Percentiles rank a stretch among this genome's conserved stretches.
phyloP scores from a whole-genome alignment of 176 grass and related monocot species.

The Poa pratensis region DNA sequence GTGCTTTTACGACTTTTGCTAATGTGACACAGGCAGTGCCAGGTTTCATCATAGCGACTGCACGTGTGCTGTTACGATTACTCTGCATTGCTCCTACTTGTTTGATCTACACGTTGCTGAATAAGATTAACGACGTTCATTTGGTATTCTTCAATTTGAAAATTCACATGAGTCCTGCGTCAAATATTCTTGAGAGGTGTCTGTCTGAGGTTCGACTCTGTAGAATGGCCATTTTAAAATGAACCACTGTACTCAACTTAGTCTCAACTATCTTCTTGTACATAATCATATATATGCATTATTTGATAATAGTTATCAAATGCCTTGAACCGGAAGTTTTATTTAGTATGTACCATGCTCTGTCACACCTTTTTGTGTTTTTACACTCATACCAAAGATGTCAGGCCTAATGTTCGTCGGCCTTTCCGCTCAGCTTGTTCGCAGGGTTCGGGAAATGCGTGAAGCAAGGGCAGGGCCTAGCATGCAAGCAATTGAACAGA shows the following conservation, averaged over 20 bases:
- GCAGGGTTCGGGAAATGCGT: slow-evolving; percentile 94
- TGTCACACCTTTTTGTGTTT: slow-evolving; percentile 30
- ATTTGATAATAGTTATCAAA: slow-evolving; percentile 21
- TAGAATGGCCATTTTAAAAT: slow-evolving; percentile 10
- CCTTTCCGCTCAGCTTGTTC: slow-evolving; percentile 75
- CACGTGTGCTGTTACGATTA: not conserved
- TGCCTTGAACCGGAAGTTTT: not conserved
- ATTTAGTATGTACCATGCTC: slow-evolving; percentile 28
- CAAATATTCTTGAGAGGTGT: not conserved
- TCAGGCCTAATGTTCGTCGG: slow-evolving; percentile 8
- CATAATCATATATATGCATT: slow-evolving; percentile 28
- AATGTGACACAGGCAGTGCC: not conserved
- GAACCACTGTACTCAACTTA: not conserved
- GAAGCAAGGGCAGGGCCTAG: slow-evolving; percentile 80
- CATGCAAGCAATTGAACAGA: slow-evolving; percentile 76
- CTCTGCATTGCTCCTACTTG: not conserved
- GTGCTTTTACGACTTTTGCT: not conserved
- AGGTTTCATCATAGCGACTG: not conserved
- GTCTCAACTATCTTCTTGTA: slow-evolving; percentile 12
- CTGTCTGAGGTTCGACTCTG: not conserved
- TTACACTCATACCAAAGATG: slow-evolving; percentile 23
- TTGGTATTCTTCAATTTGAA: slow-evolving; percentile 18
- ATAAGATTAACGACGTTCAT: not conserved
- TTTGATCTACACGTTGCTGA: not conserved
- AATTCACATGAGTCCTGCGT: slow-evolving; percentile 14